Evolutionary conservation across 2,329 filamentous ascomycete genomes (phyloP).

Genomic region (Rasamsonia emersonii): DNA sequence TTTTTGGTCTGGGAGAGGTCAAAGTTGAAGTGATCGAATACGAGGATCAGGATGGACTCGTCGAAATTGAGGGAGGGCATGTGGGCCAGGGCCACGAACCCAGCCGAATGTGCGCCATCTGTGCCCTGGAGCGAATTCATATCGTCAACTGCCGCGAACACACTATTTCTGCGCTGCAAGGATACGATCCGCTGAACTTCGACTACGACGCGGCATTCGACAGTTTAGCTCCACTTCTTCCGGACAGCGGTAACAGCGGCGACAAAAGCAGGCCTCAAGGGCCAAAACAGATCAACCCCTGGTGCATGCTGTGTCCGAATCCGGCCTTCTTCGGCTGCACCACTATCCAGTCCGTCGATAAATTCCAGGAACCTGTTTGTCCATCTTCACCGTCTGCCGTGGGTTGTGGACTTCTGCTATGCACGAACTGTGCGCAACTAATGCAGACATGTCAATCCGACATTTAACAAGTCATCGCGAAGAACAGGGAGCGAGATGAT

Average conservation of each 20-base stretch:
- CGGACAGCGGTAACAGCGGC: not conserved
- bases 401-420: constrained; percentile 24
- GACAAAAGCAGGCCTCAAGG: not conserved
- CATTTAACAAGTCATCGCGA: constrained; percentile 13
- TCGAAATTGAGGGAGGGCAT: constrained; percentile 33
- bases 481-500: constrained; percentile 8
- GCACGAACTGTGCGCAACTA: constrained; percentile 16
- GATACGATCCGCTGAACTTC: constrained; percentile 9
- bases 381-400: constrained; percentile 5
- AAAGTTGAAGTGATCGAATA: constrained; percentile 28
- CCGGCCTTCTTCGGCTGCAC: constrained; percentile 30
- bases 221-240: constrained; percentile 10
- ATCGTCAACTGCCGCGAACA: constrained; percentile 30
- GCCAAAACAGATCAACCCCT: constrained; percentile 15
- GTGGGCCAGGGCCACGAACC: constrained; percentile 18
- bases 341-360: constrained; percentile 6
- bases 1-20: constrained; percentile 29
- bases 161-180: constrained; percentile 17
- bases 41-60: constrained; percentile 25
- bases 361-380: constrained; percentile 10
- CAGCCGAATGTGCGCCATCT: constrained; percentile 31
- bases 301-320: constrained; percentile 35
- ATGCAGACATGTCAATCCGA: constrained; percentile 12
- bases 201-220: constrained; percentile 19
- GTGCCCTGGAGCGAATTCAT: constrained; percentile 24